Percentiles rank a stretch among this genome's conserved stretches.
Evolutionary conservation across 495 filamentous ascomycete species (phyloP).

Genomic region (Friedmanniomyces simplex): DNA sequence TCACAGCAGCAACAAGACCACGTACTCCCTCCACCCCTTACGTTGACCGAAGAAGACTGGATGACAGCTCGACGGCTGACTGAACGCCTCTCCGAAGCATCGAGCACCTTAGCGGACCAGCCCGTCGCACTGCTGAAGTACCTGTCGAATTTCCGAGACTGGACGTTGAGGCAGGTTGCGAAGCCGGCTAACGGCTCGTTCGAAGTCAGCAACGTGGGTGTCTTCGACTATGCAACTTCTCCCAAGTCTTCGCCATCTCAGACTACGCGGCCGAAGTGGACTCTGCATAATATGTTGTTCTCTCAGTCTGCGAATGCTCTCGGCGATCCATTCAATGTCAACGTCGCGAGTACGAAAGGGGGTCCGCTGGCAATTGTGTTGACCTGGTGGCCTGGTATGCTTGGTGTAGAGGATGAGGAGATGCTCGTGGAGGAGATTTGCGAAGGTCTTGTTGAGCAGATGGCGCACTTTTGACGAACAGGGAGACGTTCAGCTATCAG

Average conservation of each 20-base stretch:
- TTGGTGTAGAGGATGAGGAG: constrained; percentile 5
- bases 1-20: background rate
- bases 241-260: background rate
- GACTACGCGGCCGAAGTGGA: background rate
- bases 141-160: constrained; percentile 10
- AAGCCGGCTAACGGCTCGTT: constrained; percentile 7
- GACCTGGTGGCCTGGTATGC: constrained; percentile 24
- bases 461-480: background rate
- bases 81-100: background rate
- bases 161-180: background rate
- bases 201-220: constrained; percentile 11
- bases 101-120: constrained; percentile 7
- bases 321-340: constrained; percentile 5
- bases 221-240: background rate
- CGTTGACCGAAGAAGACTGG: background rate
- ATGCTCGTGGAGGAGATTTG: background rate
- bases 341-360: constrained; percentile 6
- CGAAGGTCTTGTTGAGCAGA: background rate
- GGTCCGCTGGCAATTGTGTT: constrained; percentile 20
- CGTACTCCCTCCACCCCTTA: no score
- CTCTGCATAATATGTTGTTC: constrained; percentile 4
- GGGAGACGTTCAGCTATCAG: no score
- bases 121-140: constrained; percentile 14
- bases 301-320: constrained; percentile 13
- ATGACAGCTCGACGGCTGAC: background rate